Percentiles rank a stretch among this genome's conserved stretches.
Conservation (phyloP, 768 basidiomycete species). For the Neoboletus subvelutipes region DNA sequence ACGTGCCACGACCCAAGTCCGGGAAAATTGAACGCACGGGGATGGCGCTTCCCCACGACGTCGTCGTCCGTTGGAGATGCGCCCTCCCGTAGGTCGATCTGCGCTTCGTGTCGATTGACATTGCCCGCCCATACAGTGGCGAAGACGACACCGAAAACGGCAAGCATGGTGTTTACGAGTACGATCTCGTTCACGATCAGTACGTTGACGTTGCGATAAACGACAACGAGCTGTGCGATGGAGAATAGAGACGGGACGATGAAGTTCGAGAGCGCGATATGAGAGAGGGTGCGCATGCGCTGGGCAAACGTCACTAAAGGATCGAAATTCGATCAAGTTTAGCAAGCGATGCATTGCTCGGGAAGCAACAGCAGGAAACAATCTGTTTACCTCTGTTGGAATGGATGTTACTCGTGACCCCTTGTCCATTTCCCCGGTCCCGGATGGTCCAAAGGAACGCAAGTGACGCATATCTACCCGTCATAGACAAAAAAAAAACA, state of each 20-base stretch:
- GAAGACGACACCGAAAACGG: constrained; percentile 35
- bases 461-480: constrained; percentile 25
- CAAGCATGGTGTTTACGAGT: constrained; percentile 30
- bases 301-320: constrained; percentile 20
- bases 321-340: not conserved
- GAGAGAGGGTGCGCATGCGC: constrained; percentile 28
- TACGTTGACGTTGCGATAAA: constrained; percentile 26
- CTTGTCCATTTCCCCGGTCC: constrained; percentile 7
- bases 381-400: constrained; percentile 3
- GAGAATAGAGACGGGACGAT: constrained; percentile 33
- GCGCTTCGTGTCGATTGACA: constrained; percentile 5
- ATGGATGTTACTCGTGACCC: constrained; percentile 21
- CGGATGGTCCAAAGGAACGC: constrained; percentile 31
- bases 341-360: not conserved
- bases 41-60: not conserved
- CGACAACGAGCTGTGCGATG: constrained; percentile 29
- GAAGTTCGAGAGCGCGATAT: constrained; percentile 35
- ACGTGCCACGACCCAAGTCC: constrained; percentile 23
- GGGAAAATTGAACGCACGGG: constrained; percentile 3
- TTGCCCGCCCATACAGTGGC: constrained; percentile 37
- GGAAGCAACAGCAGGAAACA: not conserved
- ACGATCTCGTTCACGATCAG: constrained; percentile 27
- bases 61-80: not conserved
- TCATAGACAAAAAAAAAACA: not conserved
- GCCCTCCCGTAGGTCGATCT: not conserved